These are phyloP conservation scores for Carex cristatella DNA, from an alignment of 176 grass and related monocot species.

Conservation along the genomic window DNA sequence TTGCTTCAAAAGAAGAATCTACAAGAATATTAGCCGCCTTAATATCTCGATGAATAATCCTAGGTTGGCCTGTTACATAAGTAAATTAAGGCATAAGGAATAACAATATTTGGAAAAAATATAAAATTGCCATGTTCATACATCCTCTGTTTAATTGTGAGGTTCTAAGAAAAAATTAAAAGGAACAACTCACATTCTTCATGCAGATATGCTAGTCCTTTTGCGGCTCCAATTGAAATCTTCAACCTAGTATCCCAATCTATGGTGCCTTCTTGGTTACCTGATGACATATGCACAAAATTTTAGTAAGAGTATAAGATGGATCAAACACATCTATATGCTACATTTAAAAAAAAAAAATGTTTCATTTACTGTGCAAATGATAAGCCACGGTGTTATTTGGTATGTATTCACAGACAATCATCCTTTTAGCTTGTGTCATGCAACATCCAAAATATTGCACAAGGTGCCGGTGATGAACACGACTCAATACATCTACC, in stretches of 20 bases:
- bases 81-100: neutral
- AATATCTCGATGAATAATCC: slow-evolving; percentile 39
- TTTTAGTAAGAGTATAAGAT: neutral
- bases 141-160: neutral
- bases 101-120: neutral
- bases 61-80: slow-evolving; percentile 26
- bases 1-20: slow-evolving; percentile 30
- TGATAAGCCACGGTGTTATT: slow-evolving; percentile 29
- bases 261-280: slow-evolving; percentile 4
- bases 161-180: neutral
- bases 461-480: slow-evolving; percentile 36
- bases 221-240: slow-evolving; percentile 30
- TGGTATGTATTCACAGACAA: slow-evolving; percentile 34
- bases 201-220: slow-evolving; percentile 35
- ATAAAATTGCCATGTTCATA: neutral
- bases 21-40: slow-evolving; percentile 39
- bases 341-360: neutral
- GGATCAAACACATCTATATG: neutral
- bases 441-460: slow-evolving; percentile 31
- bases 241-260: slow-evolving; percentile 35
- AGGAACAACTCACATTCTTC: slow-evolving; percentile 24
- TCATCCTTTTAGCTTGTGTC: slow-evolving; percentile 21
- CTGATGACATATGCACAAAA: neutral
- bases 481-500: slow-evolving; percentile 31
- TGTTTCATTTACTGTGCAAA: slow-evolving; percentile 20